These are phyloP conservation scores for Acacia confusa DNA, from an alignment of 306 rosid species.

Conservation along the genomic window DNA sequence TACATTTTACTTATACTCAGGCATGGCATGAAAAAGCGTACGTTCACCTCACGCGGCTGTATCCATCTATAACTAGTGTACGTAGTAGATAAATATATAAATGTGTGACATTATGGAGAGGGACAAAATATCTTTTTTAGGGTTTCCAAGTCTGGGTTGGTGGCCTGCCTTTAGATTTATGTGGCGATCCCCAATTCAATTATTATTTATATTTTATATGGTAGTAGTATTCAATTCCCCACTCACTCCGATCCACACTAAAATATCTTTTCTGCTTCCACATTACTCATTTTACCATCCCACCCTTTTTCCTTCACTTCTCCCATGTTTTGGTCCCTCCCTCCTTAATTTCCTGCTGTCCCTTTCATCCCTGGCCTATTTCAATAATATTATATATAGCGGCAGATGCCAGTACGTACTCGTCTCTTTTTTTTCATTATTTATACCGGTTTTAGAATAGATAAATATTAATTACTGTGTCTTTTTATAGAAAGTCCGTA, in stretches of 20 bases:
- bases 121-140: conserved; percentile 37
- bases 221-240: neutral
- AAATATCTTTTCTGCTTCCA: neutral
- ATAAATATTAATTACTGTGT: too few relatives aligned
- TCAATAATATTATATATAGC: neutral
- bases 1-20: neutral
- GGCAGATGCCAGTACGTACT: neutral
- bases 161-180: conserved; percentile 31
- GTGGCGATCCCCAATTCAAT: neutral
- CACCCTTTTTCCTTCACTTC: neutral
- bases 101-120: neutral
- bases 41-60: neutral
- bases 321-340: neutral
- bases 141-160: conserved; percentile 26
- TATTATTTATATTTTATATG: neutral
- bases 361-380: neutral
- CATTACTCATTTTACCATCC: neutral
- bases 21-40: neutral
- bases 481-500: too few relatives aligned
- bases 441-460: too few relatives aligned
- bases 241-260: neutral
- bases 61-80: too few relatives aligned
- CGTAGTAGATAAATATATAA: neutral
- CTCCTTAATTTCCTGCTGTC: neutral
- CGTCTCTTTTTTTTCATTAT: neutral